phyloP scores from a whole-genome alignment of 2,329 filamentous ascomycete genomes.

The Davidsoniella neocaledoniae region DNA sequence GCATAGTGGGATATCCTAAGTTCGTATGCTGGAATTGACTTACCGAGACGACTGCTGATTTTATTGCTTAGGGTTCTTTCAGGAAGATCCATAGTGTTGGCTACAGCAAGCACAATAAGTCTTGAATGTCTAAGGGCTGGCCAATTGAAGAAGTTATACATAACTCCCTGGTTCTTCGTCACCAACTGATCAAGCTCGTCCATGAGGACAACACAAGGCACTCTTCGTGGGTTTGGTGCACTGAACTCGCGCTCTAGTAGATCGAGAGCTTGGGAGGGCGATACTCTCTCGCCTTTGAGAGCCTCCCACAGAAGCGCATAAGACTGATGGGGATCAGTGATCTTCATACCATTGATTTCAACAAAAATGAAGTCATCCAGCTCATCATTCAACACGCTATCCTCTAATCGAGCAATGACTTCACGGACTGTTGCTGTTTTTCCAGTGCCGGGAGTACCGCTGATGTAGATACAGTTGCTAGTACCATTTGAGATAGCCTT shows the following conservation, averaged over 20 bases:
- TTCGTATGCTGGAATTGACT: constrained; percentile 14
- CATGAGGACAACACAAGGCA: constrained; percentile 95
- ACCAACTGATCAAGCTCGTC: constrained; percentile 96
- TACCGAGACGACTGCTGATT: constrained; percentile 73
- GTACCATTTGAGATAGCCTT: constrained; percentile 85
- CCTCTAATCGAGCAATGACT: constrained; percentile 75
- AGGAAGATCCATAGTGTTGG: constrained; percentile 96
- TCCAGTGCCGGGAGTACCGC: constrained; percentile 91
- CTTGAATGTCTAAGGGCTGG: constrained; percentile 79
- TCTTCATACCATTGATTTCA: constrained; percentile 99
- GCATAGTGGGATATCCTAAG: not conserved
- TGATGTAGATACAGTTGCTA: constrained; percentile 96
- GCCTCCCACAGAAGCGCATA: constrained; percentile 95
- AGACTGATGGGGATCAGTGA: constrained; percentile 92
- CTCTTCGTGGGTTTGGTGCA: constrained; percentile 73
- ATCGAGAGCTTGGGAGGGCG: constrained; percentile 77
- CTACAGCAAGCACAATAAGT: constrained; percentile 89
- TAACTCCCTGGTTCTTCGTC: constrained; percentile 96
- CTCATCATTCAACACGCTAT: constrained; percentile 75
- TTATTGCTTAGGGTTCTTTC: constrained; percentile 96
- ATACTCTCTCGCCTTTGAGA: constrained; percentile 80
- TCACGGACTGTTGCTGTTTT: constrained; percentile 96
- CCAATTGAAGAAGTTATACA: constrained; percentile 99
- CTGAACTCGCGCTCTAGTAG: constrained; percentile 85
- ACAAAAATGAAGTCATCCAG: constrained; percentile 98